Base-by-base conservation (phyloP, 2,329 filamentous ascomycete species). In the Cadophora sp. region DNA sequence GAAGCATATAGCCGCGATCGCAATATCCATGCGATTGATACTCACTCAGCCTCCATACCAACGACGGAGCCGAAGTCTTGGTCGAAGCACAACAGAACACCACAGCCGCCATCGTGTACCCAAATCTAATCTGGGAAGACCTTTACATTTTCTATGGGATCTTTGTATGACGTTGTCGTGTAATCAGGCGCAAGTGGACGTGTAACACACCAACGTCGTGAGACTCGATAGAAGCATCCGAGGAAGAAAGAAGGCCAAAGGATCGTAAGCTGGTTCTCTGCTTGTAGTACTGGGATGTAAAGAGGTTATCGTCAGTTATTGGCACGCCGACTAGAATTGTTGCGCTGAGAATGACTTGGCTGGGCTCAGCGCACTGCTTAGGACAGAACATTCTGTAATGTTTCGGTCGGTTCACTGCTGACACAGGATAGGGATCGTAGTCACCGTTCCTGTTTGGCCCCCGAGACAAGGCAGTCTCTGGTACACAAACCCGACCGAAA, bases 401-500 rank as follows among this genome's bases (percentile, higher is more conserved):
- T n/a, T 19, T 40, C 34, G 34, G 14, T 37, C 34, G 7, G 43
- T 26, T 9, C 24, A 12, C 12, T 24, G 22, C 34, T 34, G 56
- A 59, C 34, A 59, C 34, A 19, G 43, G n/a, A 26, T 34, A 37
- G 7, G 22, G 37, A 1, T 34, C 12, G n/a, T n/a, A n/a, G n/a
- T n/a, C 34, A 37, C 7, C 34, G 3, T 37, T 1, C 12, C 4
- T 26, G 24, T 29, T 24, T 53, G 27, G 11, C 1, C 50, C 50
- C 43, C 56, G 56, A 59, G 31, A 59, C 31, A 43, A 59, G n/a
- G 22, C 29, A 40, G n/a, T n/a, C n/a, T n/a, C n/a, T n/a, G n/a
- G n/a, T n/a, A n/a, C n/a, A n/a, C n/a, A n/a, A n/a, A n/a, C n/a
- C n/a, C n/a, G n/a, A 31, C 34, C 8, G 31, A 14, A 26, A 6